Evolutionary conservation across 768 basidiomycete genomes (phyloP).

Genomic region (Russula lepida): DNA sequence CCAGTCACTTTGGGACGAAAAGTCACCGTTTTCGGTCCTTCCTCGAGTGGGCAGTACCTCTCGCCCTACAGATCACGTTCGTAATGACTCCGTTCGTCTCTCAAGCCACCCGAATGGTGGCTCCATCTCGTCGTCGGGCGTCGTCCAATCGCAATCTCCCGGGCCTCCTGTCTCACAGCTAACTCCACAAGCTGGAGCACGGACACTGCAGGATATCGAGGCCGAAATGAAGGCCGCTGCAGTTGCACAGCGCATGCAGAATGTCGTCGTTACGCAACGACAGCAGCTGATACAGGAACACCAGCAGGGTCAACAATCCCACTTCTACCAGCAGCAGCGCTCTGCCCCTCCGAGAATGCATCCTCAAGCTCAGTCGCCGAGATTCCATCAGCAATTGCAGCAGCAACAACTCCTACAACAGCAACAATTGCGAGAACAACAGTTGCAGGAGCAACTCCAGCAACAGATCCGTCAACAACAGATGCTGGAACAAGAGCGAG

Average conservation of each 20-base stretch:
- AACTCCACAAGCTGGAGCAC: slow-evolving; percentile 22
- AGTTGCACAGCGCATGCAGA: slow-evolving; percentile 24
- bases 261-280: slow-evolving; percentile 28
- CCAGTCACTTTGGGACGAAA: slow-evolving; percentile 78
- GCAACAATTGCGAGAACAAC: slow-evolving; percentile 56
- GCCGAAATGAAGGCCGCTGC: slow-evolving; percentile 69
- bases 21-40: slow-evolving; percentile 64
- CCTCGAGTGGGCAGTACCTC: slow-evolving; percentile 30
- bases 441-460: slow-evolving; percentile 28
- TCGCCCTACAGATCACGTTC: slow-evolving; percentile 24
- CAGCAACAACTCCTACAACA: slow-evolving; percentile 54
- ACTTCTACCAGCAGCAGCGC: slow-evolving; percentile 34
- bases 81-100: slow-evolving; percentile 22
- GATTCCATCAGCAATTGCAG: slow-evolving; percentile 69
- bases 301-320: slow-evolving; percentile 29
- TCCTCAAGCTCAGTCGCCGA: slow-evolving; percentile 67
- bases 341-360: slow-evolving; percentile 71
- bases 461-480: slow-evolving; percentile 25
- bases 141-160: slow-evolving; percentile 10
- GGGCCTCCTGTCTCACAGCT: slow-evolving; percentile 24
- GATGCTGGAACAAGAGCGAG: slow-evolving; percentile 54
- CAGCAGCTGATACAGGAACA: slow-evolving; percentile 31
- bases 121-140: slow-evolving; percentile 17
- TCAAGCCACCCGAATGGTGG: slow-evolving; percentile 12
- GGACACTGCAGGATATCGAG: slow-evolving; percentile 76